Percentiles rank a stretch among this genome's conserved stretches.
Conservation (phyloP, 306 rosid species). For the Trifolium dubium region DNA sequence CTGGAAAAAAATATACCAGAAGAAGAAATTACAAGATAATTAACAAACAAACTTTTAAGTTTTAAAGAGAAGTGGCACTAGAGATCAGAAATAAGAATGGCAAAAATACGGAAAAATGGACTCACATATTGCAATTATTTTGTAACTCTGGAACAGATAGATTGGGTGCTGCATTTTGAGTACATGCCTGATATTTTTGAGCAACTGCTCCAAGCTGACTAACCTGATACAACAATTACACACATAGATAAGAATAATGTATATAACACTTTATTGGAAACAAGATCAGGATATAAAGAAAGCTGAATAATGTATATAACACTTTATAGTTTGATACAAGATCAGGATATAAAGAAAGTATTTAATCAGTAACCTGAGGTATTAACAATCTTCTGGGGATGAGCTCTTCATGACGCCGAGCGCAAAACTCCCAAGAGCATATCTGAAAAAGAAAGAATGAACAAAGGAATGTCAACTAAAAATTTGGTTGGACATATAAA, state of each 20-base stretch:
- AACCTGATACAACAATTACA: conserved; percentile 66
- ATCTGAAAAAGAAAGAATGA: conserved; percentile 57
- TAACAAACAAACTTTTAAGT: conserved; percentile 10
- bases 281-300: conserved; percentile 34
- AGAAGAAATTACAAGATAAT: conserved; percentile 16
- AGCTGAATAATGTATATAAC: conserved; percentile 26
- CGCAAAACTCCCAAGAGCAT: conserved; percentile 99
- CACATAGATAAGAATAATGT: conserved; percentile 20
- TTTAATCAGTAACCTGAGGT: conserved; percentile 73
- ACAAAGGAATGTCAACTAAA: conserved; percentile 44
- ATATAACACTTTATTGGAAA: conserved; percentile 15
- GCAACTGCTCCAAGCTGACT: conserved; percentile 96
- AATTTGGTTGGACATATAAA: conserved; percentile 47
- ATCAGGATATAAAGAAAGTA: conserved; percentile 21
- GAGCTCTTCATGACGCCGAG: conserved; percentile 94
- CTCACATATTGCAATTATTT: conserved; percentile 94
- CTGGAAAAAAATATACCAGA: conserved; percentile 47
- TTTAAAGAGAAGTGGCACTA: neutral
- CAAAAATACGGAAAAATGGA: conserved; percentile 41
- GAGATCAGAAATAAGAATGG: conserved; percentile 16
- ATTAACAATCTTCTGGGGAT: conserved; percentile 86
- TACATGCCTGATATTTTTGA: conserved; percentile 88
- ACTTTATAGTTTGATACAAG: conserved; percentile 41
- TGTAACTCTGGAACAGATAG: conserved; percentile 91
- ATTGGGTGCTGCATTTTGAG: conserved; percentile 88